These are phyloP conservation scores for Xylogone sp. DNA, from an alignment of 2,329 filamentous ascomycete genomes.

Conservation along the genomic window DNA sequence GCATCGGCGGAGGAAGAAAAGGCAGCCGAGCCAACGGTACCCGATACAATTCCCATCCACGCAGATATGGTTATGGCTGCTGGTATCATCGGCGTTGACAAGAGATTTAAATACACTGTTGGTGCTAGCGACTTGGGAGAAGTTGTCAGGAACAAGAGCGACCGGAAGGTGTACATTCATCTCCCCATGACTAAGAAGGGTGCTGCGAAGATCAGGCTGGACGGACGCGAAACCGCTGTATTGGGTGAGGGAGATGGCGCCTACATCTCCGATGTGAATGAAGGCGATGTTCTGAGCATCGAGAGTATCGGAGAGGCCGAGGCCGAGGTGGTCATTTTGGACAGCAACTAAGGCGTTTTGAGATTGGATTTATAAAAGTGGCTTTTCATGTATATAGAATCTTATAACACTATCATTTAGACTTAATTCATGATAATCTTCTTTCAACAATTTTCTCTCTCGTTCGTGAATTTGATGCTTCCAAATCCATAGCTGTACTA, in stretches of 20 bases:
- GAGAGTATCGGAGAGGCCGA: slow-evolving; percentile 67
- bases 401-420: background rate
- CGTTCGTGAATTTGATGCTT: background rate
- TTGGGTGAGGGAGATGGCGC: slow-evolving; percentile 78
- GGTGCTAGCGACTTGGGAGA: slow-evolving; percentile 43
- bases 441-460: background rate
- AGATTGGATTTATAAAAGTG: background rate
- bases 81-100: slow-evolving; percentile 63
- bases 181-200: slow-evolving; percentile 75
- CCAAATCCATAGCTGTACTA: background rate
- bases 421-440: background rate
- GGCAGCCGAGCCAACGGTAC: slow-evolving; percentile 55
- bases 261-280: slow-evolving; percentile 63
- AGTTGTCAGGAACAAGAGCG: slow-evolving; percentile 47
- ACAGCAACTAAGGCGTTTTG: slow-evolving; percentile 17
- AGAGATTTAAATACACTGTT: slow-evolving; percentile 67
- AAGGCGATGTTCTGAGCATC: slow-evolving; percentile 59
- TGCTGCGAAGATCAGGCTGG: slow-evolving; percentile 67
- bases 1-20: slow-evolving; percentile 61
- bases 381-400: background rate
- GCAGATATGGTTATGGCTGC: slow-evolving; percentile 83
- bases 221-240: slow-evolving; percentile 60
- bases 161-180: slow-evolving; percentile 74
- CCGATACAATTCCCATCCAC: slow-evolving; percentile 75
- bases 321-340: slow-evolving; percentile 52